These are phyloP conservation scores for Canavalia ensiformis DNA, from an alignment of 306 rosid genomes.

Conservation along the genomic window DNA sequence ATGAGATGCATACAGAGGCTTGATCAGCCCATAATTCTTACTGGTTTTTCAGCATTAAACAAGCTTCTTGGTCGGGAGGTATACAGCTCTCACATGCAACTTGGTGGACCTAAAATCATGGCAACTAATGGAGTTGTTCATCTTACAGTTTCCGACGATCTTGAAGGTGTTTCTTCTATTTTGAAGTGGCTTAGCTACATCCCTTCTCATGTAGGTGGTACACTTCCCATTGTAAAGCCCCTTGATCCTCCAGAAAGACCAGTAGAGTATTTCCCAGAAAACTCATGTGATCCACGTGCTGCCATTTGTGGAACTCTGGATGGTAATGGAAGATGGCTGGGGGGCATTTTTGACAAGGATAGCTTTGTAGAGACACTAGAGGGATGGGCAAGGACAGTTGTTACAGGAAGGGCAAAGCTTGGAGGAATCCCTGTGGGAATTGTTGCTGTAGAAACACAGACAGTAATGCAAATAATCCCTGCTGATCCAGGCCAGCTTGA, in stretches of 20 bases:
- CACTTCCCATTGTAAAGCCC: slow-evolving; percentile 80
- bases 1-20: slow-evolving; percentile 99
- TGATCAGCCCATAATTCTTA: slow-evolving; percentile 96
- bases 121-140: slow-evolving; percentile 99
- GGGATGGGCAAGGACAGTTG: slow-evolving; percentile 99
- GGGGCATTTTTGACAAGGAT: slow-evolving; percentile 94
- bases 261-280: slow-evolving; percentile 89
- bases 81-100: slow-evolving; percentile 99
- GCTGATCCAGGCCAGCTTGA: slow-evolving; percentile 99
- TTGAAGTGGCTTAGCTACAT: slow-evolving; percentile 96
- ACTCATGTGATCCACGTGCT: slow-evolving; percentile 96
- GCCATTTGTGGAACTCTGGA: slow-evolving; percentile 79
- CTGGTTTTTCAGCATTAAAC: slow-evolving; percentile 97
- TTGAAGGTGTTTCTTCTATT: slow-evolving; percentile 94
- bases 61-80: slow-evolving; percentile 99
- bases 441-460: slow-evolving; percentile 96
- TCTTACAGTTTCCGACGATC: slow-evolving; percentile 95
- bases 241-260: slow-evolving; percentile 92
- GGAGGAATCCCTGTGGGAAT: slow-evolving; percentile 99
- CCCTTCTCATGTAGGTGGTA: slow-evolving; percentile 85
- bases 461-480: slow-evolving; percentile 97
- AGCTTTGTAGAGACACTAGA: slow-evolving; percentile 98
- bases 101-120: slow-evolving; percentile 99
- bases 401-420: slow-evolving; percentile 98
- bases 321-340: slow-evolving; percentile 83